Conservation (phyloP, 768 basidiomycete genomes). For the Xerocomellus amylosporus region DNA sequence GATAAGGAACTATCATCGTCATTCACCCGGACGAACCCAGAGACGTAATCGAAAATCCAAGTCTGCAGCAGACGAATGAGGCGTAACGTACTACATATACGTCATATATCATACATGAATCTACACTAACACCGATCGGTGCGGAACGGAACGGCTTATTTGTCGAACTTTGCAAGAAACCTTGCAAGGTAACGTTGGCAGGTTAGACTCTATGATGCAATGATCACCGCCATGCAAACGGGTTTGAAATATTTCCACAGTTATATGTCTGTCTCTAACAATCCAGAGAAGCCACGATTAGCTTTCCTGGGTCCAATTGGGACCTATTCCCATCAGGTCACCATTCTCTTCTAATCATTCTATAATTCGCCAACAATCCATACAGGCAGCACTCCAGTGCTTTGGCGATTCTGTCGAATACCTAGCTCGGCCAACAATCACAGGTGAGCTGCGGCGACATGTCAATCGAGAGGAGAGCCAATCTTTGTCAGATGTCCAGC, state of each 20-base stretch:
- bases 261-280: constrained; percentile 6
- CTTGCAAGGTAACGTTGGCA: neutral
- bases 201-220: neutral
- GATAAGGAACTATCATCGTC: no score
- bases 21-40: no score
- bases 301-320: constrained; percentile 67
- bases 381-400: constrained; percentile 45
- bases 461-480: neutral
- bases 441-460: constrained; percentile 30
- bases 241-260: constrained; percentile 7
- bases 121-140: no score
- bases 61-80: no score
- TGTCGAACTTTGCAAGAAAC: neutral
- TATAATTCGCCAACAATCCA: constrained; percentile 22
- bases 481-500: constrained; percentile 52
- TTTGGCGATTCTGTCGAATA: constrained; percentile 49
- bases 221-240: constrained; percentile 6
- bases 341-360: constrained; percentile 1
- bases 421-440: constrained; percentile 38
- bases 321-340: constrained; percentile 68
- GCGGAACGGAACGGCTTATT: no score
- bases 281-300: constrained; percentile 30
- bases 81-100: no score
- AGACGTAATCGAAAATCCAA: no score
- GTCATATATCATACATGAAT: no score